Conservation (phyloP, 306 rosid genomes). For the Lupinus albus region DNA sequence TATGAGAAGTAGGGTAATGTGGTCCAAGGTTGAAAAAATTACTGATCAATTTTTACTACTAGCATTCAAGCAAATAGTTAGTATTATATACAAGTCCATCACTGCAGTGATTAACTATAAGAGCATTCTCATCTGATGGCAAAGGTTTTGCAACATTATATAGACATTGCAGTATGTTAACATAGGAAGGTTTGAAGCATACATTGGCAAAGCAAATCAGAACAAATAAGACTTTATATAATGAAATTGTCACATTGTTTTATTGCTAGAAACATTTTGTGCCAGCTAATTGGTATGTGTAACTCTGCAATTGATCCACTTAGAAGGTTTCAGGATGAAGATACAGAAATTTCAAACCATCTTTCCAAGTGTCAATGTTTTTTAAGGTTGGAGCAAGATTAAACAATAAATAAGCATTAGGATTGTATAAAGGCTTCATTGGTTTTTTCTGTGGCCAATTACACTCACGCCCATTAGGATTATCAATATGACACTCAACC, state of each 20-base stretch:
- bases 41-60: too few species aligned
- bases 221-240: background rate
- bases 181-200: background rate
- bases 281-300: background rate
- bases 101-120: background rate
- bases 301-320: background rate
- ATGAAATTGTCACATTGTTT: background rate
- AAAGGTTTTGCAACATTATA: background rate
- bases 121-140: constrained; percentile 4
- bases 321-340: background rate
- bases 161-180: background rate
- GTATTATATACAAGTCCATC: background rate
- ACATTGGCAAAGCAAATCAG: too few species aligned
- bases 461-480: background rate
- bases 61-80: background rate
- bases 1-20: background rate
- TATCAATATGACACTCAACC: constrained; percentile 4
- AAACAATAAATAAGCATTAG: background rate
- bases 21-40: background rate
- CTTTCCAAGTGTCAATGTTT: background rate
- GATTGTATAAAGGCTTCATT: background rate
- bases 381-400: background rate
- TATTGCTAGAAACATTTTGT: constrained; percentile 4
- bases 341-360: background rate
- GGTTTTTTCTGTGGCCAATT: background rate